Conservation (phyloP, 2,329 filamentous ascomycete genomes). For the Fusarium haematococcum region DNA sequence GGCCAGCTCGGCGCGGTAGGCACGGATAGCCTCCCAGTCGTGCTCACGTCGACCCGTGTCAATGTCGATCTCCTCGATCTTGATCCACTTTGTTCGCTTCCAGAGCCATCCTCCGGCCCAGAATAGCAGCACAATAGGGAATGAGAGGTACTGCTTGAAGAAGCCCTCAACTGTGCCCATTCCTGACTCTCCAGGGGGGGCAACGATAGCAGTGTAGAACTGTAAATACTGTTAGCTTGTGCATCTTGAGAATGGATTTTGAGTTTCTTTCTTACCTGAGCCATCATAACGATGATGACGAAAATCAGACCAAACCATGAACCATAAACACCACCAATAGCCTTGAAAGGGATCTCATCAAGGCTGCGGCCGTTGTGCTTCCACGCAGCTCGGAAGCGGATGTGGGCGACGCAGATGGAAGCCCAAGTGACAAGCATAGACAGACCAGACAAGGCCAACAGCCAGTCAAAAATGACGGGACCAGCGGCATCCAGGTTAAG, state of each 20-base stretch:
- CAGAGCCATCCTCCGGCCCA: conserved; percentile 69
- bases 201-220: conserved; percentile 58
- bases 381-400: conserved; percentile 75
- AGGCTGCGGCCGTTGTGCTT: conserved; percentile 66
- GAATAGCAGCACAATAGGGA: conserved; percentile 66
- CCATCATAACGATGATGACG: conserved; percentile 64
- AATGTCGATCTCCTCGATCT: conserved; percentile 71
- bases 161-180: conserved; percentile 60
- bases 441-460: conserved; percentile 72
- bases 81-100: conserved; percentile 73
- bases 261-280: conserved; percentile 52
- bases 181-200: conserved; percentile 48
- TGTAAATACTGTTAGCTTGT: background rate
- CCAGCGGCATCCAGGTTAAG: conserved; percentile 60
- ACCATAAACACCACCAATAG: conserved; percentile 70
- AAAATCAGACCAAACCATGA: conserved; percentile 73
- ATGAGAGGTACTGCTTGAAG: conserved; percentile 65
- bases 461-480: conserved; percentile 70
- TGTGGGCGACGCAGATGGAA: conserved; percentile 71
- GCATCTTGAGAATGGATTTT: accelerated
- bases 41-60: conserved; percentile 73
- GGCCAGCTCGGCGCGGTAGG: conserved; percentile 60
- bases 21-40: conserved; percentile 71
- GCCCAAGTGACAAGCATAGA: conserved; percentile 74
- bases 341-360: conserved; percentile 73